A percentile compares a stretch with the other conserved stretches of the same genome.
Evolutionary conservation across 2,329 filamentous ascomycete genomes (phyloP).

Genomic region (Colletotrichum godetiae): DNA sequence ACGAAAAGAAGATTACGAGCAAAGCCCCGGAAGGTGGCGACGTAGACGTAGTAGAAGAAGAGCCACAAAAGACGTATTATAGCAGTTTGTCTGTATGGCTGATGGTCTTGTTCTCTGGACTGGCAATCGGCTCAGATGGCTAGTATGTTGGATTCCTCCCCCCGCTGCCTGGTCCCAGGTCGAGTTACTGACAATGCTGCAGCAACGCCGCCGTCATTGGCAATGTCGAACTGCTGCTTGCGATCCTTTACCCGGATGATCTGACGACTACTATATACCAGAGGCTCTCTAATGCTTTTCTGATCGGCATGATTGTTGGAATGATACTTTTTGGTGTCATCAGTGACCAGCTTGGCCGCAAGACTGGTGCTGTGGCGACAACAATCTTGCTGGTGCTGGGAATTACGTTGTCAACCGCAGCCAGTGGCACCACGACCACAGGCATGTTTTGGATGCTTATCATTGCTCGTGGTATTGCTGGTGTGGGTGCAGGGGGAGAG

Average conservation of each 20-base stretch:
- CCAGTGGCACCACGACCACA: conserved; percentile 48
- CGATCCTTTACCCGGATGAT: conserved; percentile 53
- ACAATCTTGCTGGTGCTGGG: conserved; percentile 59
- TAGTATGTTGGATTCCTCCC: conserved; percentile 43
- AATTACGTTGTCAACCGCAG: conserved; percentile 57
- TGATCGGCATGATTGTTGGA: conserved; percentile 67
- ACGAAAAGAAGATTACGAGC: neutral
- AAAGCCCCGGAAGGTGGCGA: neutral
- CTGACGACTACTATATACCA: conserved; percentile 57
- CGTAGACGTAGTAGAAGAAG: conserved; percentile 7
- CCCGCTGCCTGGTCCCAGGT: neutral
- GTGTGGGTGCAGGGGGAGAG: conserved; percentile 59
- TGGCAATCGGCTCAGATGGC: conserved; percentile 59
- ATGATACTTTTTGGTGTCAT: conserved; percentile 65
- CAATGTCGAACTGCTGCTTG: conserved; percentile 55
- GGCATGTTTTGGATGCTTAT: conserved; percentile 65
- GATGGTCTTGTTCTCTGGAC: conserved; percentile 57
- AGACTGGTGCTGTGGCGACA: conserved; percentile 58
- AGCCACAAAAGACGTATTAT: conserved; percentile 44
- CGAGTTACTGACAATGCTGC: conserved; percentile 1
- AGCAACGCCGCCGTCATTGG: conserved; percentile 58
- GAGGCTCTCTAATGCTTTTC: conserved; percentile 64
- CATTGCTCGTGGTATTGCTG: conserved; percentile 52
- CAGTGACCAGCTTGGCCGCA: conserved; percentile 61
- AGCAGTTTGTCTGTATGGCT: conserved; percentile 54